phyloP scores from a whole-genome alignment of 176 grass and related monocot genomes.

The Urochloa ruziziensis region DNA sequence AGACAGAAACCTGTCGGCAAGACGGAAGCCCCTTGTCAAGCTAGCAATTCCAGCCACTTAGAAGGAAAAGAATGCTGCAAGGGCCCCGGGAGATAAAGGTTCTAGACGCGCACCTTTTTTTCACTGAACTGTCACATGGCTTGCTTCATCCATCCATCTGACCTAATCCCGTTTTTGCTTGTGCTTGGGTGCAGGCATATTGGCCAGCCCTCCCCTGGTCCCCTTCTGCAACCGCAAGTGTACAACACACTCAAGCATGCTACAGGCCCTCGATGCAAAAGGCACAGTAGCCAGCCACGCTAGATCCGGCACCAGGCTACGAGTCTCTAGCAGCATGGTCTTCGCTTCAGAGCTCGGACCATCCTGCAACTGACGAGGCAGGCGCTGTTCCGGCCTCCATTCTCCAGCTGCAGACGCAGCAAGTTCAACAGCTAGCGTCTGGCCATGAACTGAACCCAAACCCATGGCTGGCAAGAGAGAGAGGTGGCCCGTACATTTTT shows the following conservation, averaged over 20 bases:
- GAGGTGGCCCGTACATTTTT: neutral
- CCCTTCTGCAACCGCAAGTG: neutral
- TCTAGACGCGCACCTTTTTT: constrained; percentile 21
- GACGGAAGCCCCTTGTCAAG: neutral
- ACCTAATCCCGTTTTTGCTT: constrained; percentile 53
- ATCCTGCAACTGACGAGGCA: neutral
- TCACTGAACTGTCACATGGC: constrained; percentile 41
- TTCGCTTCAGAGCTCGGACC: neutral
- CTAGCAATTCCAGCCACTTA: neutral
- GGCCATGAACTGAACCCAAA: neutral
- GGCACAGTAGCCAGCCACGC: neutral
- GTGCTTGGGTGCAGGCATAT: constrained; percentile 54
- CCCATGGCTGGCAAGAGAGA: neutral
- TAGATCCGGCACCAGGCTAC: neutral
- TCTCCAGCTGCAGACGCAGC: neutral
- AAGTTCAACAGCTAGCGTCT: neutral
- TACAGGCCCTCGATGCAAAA: neutral
- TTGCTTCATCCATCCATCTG: constrained; percentile 17
- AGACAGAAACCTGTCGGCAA: constrained; percentile 23
- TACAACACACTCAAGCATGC: constrained; percentile 9
- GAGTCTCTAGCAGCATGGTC: neutral
- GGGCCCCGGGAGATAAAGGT: constrained; percentile 36
- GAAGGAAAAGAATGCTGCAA: constrained; percentile 7
- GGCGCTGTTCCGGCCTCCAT: neutral
- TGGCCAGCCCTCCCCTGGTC: neutral